Conservation (phyloP, 139 green algal genomes). For the Penium margaritaceum region DNA sequence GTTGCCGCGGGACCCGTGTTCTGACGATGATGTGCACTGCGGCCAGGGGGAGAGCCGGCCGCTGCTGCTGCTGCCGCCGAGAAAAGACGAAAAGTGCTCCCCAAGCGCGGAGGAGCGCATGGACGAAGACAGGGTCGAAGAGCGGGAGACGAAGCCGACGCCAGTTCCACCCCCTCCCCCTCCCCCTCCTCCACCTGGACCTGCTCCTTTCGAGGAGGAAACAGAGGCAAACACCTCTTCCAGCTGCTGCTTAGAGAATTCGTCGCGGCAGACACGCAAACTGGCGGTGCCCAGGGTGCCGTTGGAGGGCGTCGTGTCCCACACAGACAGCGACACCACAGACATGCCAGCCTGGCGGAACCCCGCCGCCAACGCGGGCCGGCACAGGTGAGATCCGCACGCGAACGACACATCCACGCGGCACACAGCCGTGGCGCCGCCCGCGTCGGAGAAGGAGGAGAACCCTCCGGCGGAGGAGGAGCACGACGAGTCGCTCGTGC, state of each 20-base stretch:
- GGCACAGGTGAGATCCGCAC: not conserved
- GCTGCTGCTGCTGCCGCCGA: no score
- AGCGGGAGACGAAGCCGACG: no score
- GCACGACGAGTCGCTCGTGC: not conserved
- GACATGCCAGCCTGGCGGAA: not conserved
- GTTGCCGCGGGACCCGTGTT: no score
- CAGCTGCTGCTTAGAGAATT: not conserved
- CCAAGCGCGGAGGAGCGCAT: not conserved
- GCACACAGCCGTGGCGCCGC: not conserved
- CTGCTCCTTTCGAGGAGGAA: not conserved
- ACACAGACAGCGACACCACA: not conserved
- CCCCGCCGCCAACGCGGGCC: not conserved
- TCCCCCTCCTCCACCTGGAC: no score
- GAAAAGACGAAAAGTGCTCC: no score
- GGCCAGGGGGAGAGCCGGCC: no score
- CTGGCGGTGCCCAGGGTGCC: not conserved
- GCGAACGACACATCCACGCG: not conserved
- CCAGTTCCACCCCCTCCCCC: no score
- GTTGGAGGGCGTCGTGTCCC: not conserved
- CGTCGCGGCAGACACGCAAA: not conserved
- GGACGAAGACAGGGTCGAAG: not conserved
- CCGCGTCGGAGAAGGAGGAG: not conserved
- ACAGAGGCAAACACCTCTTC: not conserved
- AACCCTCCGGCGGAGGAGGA: not conserved
- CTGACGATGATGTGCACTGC: no score